These are phyloP conservation scores for Metroxylon sagu DNA, from an alignment of 176 grass and related monocot genomes.

Conservation along the genomic window DNA sequence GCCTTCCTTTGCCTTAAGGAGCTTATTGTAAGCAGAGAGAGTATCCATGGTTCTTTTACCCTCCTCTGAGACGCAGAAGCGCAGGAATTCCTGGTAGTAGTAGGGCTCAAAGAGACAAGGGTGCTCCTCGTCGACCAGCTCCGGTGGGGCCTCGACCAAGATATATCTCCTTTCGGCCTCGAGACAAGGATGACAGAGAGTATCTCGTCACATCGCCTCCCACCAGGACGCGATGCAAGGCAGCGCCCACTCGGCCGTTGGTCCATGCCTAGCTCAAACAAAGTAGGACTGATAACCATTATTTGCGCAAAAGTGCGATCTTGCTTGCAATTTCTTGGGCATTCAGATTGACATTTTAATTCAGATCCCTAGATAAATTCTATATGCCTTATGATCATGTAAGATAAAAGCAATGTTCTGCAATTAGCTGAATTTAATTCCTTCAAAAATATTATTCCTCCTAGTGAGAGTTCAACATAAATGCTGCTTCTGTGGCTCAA, in stretches of 20 bases:
- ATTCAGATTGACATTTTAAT: too few relatives aligned
- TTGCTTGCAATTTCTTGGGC: too few relatives aligned
- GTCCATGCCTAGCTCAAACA: conserved; percentile 50
- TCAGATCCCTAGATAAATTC: too few relatives aligned
- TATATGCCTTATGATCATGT: too few relatives aligned
- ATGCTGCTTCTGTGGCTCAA: too few relatives aligned
- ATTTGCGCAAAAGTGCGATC: too few relatives aligned
- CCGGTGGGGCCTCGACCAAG: conserved; percentile 23
- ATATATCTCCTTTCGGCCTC: neutral
- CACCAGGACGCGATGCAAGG: conserved; percentile 43
- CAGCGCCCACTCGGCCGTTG: conserved; percentile 33
- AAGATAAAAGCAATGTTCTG: too few relatives aligned
- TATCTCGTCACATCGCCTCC: conserved; percentile 40
- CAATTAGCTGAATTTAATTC: too few relatives aligned
- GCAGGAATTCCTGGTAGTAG: conserved; percentile 19
- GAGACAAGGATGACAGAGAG: conserved; percentile 60
- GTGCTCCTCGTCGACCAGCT: conserved; percentile 46
- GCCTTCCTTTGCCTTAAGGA: too few relatives aligned
- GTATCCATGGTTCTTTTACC: conserved; percentile 29
- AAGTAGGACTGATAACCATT: too few relatives aligned
- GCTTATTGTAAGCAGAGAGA: conserved; percentile 20
- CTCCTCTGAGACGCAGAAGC: conserved; percentile 44
- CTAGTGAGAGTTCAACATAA: too few relatives aligned
- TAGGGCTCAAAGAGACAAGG: conserved; percentile 46
- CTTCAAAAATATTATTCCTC: too few relatives aligned